phyloP scores from a whole-genome alignment of 2,329 filamentous ascomycete species.

The Fusarium sterilihyphosum region DNA sequence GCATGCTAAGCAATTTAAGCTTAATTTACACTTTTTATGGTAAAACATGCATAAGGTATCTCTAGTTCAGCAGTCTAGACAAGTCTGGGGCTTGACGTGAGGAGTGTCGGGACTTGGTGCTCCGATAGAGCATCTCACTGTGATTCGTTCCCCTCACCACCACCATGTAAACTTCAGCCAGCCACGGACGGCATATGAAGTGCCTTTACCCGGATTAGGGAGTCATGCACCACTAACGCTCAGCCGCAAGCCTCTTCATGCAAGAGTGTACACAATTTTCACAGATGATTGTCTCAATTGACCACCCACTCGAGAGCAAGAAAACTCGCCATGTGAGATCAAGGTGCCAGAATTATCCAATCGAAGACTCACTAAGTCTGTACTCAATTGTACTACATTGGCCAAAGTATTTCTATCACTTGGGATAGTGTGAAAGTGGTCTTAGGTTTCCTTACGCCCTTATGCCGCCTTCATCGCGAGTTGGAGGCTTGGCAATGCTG shows the following conservation, averaged over 20 bases:
- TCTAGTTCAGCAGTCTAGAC: neutral
- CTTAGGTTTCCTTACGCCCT: rapidly evolving
- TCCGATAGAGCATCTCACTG: no score
- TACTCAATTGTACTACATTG: neutral
- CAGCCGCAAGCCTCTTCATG: neutral
- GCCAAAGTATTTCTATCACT: neutral
- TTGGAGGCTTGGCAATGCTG: no score
- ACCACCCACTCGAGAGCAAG: neutral
- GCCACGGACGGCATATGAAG: neutral
- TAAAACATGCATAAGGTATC: neutral
- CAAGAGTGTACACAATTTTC: neutral
- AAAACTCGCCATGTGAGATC: neutral
- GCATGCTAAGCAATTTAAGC: neutral
- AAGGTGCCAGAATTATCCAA: neutral
- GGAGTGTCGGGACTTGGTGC: neutral
- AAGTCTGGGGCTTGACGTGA: neutral
- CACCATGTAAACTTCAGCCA: neutral
- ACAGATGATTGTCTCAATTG: neutral
- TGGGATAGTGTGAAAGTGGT: neutral
- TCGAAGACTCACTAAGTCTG: rapidly evolving
- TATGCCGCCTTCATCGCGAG: neutral
- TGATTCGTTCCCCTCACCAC: neutral
- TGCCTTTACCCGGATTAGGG: no score
- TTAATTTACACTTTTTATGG: neutral
- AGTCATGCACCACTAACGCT: neutral